A percentile compares a stretch with the other conserved stretches of the same genome.
These are phyloP conservation scores for Aspergillus pseudoviridinutans DNA, from an alignment of 2,329 filamentous ascomycete genomes.

Conservation along the genomic window DNA sequence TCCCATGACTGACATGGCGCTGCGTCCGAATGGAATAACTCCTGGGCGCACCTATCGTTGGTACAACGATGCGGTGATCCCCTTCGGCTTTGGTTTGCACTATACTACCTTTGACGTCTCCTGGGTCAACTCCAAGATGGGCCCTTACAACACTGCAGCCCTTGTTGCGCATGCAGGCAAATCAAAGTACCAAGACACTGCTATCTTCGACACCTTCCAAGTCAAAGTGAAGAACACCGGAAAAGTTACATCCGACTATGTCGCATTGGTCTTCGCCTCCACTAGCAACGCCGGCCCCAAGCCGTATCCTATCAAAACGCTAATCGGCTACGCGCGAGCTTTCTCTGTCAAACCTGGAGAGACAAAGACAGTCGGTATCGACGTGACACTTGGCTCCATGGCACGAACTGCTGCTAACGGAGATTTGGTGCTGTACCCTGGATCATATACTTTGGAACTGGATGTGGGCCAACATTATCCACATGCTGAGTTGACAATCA, in stretches of 20 bases:
- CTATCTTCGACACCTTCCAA: slow-evolving; percentile 23
- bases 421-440: slow-evolving; percentile 31
- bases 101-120: slow-evolving; percentile 35
- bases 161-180: not conserved
- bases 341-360: slow-evolving; percentile 15
- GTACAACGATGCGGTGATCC: slow-evolving; percentile 31
- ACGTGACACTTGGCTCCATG: slow-evolving; percentile 28
- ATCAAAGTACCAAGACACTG: not conserved
- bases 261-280: slow-evolving; percentile 30
- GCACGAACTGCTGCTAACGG: slow-evolving; percentile 28
- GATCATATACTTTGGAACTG: slow-evolving; percentile 21
- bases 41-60: slow-evolving; percentile 40
- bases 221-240: slow-evolving; percentile 30
- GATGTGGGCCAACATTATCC: not conserved
- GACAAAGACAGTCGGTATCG: slow-evolving; percentile 18
- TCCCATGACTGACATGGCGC: slow-evolving; percentile 31
- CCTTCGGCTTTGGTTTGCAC: slow-evolving; percentile 39
- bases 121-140: not conserved
- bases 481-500: not conserved
- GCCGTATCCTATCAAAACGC: slow-evolving; percentile 33
- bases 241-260: slow-evolving; percentile 30
- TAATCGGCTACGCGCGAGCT: slow-evolving; percentile 27
- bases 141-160: not conserved
- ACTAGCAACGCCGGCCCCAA: slow-evolving; percentile 24
- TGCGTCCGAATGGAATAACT: slow-evolving; percentile 24